Evolutionary conservation across 192 early-diverging fungal genomes (phyloP), one percentile per base, ranked within the genome.

Genomic region (Coemansia sp.): DNA sequence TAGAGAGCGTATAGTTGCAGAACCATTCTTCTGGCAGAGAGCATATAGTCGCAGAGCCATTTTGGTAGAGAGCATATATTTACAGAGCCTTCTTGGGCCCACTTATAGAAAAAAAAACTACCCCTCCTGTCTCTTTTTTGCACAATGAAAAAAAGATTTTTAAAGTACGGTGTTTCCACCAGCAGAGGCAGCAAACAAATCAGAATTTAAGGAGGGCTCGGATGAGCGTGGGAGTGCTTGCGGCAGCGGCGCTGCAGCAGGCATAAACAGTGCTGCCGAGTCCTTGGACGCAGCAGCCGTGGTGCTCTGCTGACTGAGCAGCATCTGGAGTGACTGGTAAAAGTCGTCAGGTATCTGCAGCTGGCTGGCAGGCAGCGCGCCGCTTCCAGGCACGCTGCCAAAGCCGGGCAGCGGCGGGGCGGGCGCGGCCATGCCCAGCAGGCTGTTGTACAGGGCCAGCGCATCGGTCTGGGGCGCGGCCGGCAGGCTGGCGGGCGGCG

Each of bases 291-390:
- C 5, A 32, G 9, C 47, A 49, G 56, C 16, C n/a, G 17, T 16
- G 26, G 45, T 11, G 26, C 21, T 7, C 43, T 66, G 64, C 45
- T 58, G 60, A 20, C 16, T 38, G 1, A n/a, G 14, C 42, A 72
- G 48, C 42, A 55, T 21, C 11, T 67, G 18, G 45, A 74, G 52
- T 41, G 71, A 59, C 49, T 74, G 63, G 48, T 67, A 67, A 21
- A 73, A 46, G 21, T 34, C 32, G 1, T 34, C 32, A 2, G 32
- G 32, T 6, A 34, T 1, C 32, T 34, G 32, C 10, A 10, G 6
- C 3, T 34, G 2, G 32, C 32, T 6, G 32, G 32, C 10, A 6
- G 32, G 32, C 32, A 34, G 32, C 23, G 23, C 23, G 47, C 47
- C 14, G 47, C 47, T 9, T 49, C 47, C 47, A 17, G 30, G 10